Percentiles rank a stretch among this genome's conserved stretches.
Conservation (phyloP, 805 yeast species). For the Lachancea mirantina region DNA sequence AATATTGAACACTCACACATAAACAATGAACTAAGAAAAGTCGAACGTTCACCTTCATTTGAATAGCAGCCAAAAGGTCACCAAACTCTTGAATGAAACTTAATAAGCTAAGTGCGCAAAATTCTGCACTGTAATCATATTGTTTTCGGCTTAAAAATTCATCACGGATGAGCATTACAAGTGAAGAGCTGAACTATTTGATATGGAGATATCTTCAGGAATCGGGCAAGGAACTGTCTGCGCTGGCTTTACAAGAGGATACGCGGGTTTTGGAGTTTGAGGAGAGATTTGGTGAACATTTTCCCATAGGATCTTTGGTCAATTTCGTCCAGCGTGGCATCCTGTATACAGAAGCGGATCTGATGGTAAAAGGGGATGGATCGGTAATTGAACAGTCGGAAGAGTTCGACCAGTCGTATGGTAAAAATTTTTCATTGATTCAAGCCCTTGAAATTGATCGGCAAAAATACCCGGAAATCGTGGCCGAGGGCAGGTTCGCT, state of each 20-base stretch:
- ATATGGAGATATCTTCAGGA: constrained; percentile 93
- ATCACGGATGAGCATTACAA: constrained; percentile 80
- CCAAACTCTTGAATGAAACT: too few relatives aligned
- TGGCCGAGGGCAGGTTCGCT: constrained; percentile 29
- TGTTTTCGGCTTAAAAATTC: too few relatives aligned
- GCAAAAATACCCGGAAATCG: constrained; percentile 27
- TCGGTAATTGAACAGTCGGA: constrained; percentile 18
- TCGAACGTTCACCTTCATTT: too few relatives aligned
- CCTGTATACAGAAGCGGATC: constrained; percentile 64
- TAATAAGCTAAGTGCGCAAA: too few relatives aligned
- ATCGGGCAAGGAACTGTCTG: constrained; percentile 65
- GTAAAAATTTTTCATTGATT: constrained; percentile 43
- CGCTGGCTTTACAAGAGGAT: constrained; percentile 74
- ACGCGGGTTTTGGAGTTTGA: constrained; percentile 56
- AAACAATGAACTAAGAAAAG: too few relatives aligned
- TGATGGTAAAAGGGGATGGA: constrained; percentile 38
- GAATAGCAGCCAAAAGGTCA: too few relatives aligned
- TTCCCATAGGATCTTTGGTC: constrained; percentile 78
- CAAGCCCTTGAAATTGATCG: constrained; percentile 44
- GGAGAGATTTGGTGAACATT: constrained; percentile 37
- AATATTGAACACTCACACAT: too few relatives aligned
- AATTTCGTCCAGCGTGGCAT: constrained; percentile 81
- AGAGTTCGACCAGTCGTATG: constrained; percentile 19
- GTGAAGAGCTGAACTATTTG: constrained; percentile 80
- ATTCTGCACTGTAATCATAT: too few relatives aligned